Conservation (phyloP, 2,329 filamentous ascomycete genomes). For the Plectosphaerella plurivora region DNA sequence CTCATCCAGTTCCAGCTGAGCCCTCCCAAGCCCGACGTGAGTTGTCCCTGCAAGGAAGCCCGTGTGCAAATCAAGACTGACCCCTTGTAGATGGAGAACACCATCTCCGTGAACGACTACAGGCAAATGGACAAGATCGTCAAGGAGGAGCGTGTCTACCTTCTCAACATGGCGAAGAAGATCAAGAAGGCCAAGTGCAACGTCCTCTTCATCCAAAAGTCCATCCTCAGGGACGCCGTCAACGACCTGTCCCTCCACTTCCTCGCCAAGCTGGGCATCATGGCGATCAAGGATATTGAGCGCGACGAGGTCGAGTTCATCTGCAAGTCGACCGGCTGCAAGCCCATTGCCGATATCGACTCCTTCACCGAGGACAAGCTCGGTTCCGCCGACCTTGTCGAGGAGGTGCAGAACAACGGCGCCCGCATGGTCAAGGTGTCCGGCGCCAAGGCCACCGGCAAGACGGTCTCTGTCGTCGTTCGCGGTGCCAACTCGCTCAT, state of each 20-base stretch:
- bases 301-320: conserved; percentile 98
- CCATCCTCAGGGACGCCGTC: conserved; percentile 93
- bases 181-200: conserved; percentile 99
- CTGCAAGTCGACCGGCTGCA: conserved; percentile 98
- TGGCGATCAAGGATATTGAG: conserved; percentile 96
- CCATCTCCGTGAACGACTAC: conserved; percentile 98
- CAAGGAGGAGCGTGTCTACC: conserved; percentile 96
- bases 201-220: conserved; percentile 96
- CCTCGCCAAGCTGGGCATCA: conserved; percentile 92
- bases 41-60: conserved; percentile 20
- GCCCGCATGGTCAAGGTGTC: conserved; percentile 93
- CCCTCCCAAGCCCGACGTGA: conserved; percentile 91
- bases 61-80: conserved; percentile 8
- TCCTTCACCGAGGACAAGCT: conserved; percentile 99
- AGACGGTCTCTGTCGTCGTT: conserved; percentile 92
- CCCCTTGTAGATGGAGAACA: conserved; percentile 83
- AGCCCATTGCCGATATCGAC: conserved; percentile 96
- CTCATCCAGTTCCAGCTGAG: conserved; percentile 98
- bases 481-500: conserved; percentile 93
- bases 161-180: conserved; percentile 99
- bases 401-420: conserved; percentile 83
- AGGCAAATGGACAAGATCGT: conserved; percentile 99
- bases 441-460: conserved; percentile 76
- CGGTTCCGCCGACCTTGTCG: conserved; percentile 85
- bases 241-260: conserved; percentile 98